A percentile compares a stretch with the other conserved stretches of the same genome.
These are phyloP conservation scores for Arthrobotrys sphaeroides DNA, from an alignment of 2,329 filamentous ascomycete species.

Conservation along the genomic window DNA sequence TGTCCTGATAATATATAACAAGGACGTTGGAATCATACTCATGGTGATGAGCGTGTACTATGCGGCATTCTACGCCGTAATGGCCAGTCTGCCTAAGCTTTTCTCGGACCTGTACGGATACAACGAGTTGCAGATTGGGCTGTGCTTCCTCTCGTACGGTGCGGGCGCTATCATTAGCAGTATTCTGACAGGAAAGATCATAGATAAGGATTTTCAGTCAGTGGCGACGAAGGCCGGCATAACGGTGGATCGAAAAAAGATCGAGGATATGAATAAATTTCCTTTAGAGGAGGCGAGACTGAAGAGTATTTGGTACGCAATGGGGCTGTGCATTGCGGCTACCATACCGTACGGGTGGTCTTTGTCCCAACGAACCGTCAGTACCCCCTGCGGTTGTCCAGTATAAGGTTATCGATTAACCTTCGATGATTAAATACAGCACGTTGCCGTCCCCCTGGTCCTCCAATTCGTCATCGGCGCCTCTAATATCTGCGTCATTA, in stretches of 20 bases:
- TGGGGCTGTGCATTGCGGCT: constrained; percentile 67
- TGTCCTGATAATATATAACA: constrained; percentile 62
- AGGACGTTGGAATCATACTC: constrained; percentile 64
- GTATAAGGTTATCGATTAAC: no score
- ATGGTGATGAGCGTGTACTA: constrained; percentile 69
- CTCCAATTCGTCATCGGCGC: constrained; percentile 69
- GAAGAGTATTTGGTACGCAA: constrained; percentile 66
- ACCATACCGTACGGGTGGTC: constrained; percentile 70
- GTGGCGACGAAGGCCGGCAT: constrained; percentile 72
- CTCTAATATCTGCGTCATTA: constrained; percentile 71
- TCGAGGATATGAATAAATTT: constrained; percentile 66
- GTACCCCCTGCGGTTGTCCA: no score
- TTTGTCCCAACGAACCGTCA: constrained; percentile 63
- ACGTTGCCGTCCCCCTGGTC: constrained; percentile 68
- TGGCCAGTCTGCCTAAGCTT: constrained; percentile 30
- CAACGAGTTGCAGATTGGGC: constrained; percentile 59
- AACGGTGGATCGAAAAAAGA: constrained; percentile 69
- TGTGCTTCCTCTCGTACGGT: constrained; percentile 42
- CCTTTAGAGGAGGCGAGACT: constrained; percentile 69
- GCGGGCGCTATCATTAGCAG: constrained; percentile 30
- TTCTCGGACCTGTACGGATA: constrained; percentile 64
- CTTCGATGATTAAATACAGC: constrained; percentile 55
- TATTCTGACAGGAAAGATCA: constrained; percentile 64
- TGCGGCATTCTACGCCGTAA: constrained; percentile 58
- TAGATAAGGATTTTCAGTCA: constrained; percentile 78